A percentile compares a stretch with the other conserved stretches of the same genome.
These are phyloP conservation scores for Claviceps capensis DNA, from an alignment of 2,329 filamentous ascomycete species.

Conservation along the genomic window DNA sequence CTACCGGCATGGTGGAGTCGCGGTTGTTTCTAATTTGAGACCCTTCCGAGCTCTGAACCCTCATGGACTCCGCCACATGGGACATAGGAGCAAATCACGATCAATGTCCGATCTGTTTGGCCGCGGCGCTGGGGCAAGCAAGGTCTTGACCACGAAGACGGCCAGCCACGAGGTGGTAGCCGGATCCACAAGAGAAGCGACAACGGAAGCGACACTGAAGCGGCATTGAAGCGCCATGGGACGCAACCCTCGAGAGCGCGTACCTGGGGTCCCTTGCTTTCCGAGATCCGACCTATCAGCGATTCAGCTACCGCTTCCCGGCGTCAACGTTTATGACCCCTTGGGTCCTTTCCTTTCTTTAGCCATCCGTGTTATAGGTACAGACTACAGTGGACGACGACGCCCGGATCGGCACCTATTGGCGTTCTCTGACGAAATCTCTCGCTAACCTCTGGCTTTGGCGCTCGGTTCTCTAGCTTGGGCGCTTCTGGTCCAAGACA, in stretches of 20 bases:
- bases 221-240: neutral
- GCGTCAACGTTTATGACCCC: too few relatives aligned
- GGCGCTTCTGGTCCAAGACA: neutral
- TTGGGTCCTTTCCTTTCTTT: too few relatives aligned
- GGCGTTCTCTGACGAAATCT: too few relatives aligned
- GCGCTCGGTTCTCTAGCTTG: neutral
- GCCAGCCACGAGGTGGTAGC: neutral
- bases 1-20: neutral
- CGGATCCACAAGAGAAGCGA: neutral
- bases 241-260: neutral
- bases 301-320: too few relatives aligned
- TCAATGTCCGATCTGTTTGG: neutral
- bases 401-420: too few relatives aligned
- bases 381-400: too few relatives aligned
- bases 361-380: too few relatives aligned
- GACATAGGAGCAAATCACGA: neutral
- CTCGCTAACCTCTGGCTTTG: neutral
- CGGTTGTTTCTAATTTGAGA: neutral
- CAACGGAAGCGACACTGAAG: neutral
- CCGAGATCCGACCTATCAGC: too few relatives aligned
- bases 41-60: neutral
- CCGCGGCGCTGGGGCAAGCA: neutral
- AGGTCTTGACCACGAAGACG: neutral
- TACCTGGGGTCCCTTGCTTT: neutral
- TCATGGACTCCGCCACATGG: neutral